Evolutionary conservation across 2,329 filamentous ascomycete species (phyloP).

Genomic region (Rutstroemia sp.): DNA sequence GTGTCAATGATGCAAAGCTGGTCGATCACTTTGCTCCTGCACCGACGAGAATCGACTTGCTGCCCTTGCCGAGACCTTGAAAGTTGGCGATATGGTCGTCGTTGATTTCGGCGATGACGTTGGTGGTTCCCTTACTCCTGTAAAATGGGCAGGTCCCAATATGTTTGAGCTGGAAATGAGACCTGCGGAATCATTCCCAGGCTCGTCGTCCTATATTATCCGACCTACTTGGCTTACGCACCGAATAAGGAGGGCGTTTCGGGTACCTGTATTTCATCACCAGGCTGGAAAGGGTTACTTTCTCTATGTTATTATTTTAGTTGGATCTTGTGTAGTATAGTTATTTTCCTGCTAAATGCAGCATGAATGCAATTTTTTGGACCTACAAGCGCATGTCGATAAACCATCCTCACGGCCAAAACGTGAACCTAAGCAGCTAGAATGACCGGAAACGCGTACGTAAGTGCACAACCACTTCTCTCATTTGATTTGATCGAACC

Average conservation of each 20-base stretch:
- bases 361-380: too few species aligned
- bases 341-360: background rate
- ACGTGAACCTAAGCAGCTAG: too few species aligned
- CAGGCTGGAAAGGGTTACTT: background rate
- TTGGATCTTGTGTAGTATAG: background rate
- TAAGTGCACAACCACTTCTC: too few species aligned
- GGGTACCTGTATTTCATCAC: background rate
- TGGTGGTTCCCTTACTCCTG: constrained; percentile 41
- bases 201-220: constrained; percentile 38
- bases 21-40: constrained; percentile 59
- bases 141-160: constrained; percentile 56
- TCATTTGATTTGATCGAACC: too few species aligned
- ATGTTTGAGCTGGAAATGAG: constrained; percentile 41
- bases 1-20: constrained; percentile 60
- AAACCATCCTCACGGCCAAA: too few species aligned
- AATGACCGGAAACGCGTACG: too few species aligned
- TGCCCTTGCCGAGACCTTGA: constrained; percentile 40
- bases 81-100: constrained; percentile 40
- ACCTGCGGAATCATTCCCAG: constrained; percentile 34
- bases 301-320: background rate
- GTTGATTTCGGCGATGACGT: constrained; percentile 63
- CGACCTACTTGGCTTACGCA: constrained; percentile 25
- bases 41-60: constrained; percentile 59
- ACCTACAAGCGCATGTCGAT: too few species aligned
- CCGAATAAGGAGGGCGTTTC: constrained; percentile 9